A percentile compares a stretch with the other conserved stretches of the same genome.
Conservation (phyloP, 2,329 filamentous ascomycete genomes). For the Phialocephala sp. region DNA sequence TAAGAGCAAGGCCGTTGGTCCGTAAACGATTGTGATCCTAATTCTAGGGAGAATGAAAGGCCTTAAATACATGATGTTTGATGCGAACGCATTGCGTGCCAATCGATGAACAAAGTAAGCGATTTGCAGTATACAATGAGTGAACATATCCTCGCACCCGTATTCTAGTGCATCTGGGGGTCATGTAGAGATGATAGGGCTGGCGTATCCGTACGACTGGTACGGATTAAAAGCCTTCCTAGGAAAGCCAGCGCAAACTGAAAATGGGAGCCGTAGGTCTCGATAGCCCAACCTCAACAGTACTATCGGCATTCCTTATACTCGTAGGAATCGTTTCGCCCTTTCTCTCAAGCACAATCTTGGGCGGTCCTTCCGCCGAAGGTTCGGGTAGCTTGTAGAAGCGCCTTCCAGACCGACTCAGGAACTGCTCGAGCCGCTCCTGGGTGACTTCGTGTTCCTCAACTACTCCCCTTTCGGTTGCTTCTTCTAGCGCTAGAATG, state of each 20-base stretch:
- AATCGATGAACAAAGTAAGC: too few species aligned
- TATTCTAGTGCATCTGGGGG: too few species aligned
- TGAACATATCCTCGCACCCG: too few species aligned
- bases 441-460: slow-evolving; percentile 56
- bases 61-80: too few species aligned
- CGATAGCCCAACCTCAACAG: slow-evolving; percentile 21
- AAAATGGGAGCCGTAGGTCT: slow-evolving; percentile 10
- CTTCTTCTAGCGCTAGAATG: slow-evolving; percentile 66
- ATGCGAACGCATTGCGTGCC: too few species aligned
- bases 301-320: slow-evolving; percentile 17
- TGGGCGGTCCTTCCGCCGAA: slow-evolving; percentile 12
- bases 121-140: too few species aligned
- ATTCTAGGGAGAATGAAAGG: too few species aligned
- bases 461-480: slow-evolving; percentile 58
- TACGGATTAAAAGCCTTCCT: too few species aligned
- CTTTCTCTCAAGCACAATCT: slow-evolving; percentile 30
- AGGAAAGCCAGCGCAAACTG: slow-evolving; percentile 17
- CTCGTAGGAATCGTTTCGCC: slow-evolving; percentile 24
- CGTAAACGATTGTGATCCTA: too few species aligned
- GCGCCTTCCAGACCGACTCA: slow-evolving; percentile 55
- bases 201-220: too few species aligned
- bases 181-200: too few species aligned
- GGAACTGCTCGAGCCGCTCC: slow-evolving; percentile 58
- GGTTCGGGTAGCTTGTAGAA: slow-evolving; percentile 51
- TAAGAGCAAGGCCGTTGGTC: too few species aligned